These are phyloP conservation scores for Zoysia matrella DNA, from an alignment of 202 grass and related monocot species.

Conservation along the genomic window DNA sequence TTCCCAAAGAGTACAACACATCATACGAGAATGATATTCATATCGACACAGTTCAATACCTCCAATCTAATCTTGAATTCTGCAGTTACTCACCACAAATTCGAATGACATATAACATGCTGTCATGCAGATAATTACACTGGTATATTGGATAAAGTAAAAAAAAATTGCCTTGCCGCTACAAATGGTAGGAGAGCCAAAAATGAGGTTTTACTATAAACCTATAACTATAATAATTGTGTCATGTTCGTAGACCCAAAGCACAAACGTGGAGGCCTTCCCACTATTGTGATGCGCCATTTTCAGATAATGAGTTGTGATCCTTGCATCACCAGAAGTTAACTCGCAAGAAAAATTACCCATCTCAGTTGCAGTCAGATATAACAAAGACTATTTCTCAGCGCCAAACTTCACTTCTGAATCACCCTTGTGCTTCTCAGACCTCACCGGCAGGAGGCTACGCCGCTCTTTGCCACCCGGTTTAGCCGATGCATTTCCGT, in stretches of 20 bases:
- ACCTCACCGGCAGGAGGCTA: constrained; percentile 48
- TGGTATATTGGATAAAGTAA: constrained; percentile 5
- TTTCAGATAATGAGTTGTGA: no score
- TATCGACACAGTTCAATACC: background rate
- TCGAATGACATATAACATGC: background rate
- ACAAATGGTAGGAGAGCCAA: constrained; percentile 29
- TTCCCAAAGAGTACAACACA: background rate
- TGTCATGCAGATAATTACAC: constrained; percentile 23
- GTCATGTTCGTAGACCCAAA: constrained; percentile 27
- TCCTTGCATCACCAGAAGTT: constrained; percentile 44
- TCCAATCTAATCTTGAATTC: background rate
- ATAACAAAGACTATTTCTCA: constrained; percentile 43
- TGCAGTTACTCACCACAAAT: background rate
- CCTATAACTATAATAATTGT: constrained; percentile 40
- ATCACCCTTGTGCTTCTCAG: constrained; percentile 46
- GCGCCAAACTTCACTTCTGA: constrained; percentile 45
- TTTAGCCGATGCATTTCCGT: constrained; percentile 84
- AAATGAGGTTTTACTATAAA: constrained; percentile 35
- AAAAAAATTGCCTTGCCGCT: background rate
- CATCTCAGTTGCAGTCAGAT: constrained; percentile 15
- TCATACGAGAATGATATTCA: background rate
- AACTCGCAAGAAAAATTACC: constrained; percentile 15
- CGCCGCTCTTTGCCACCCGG: constrained; percentile 89
- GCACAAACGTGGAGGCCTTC: constrained; percentile 14
- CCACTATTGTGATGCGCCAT: background rate